These are phyloP conservation scores for Rhizomucor miehei DNA, from an alignment of 371 early-diverging fungal genomes.

Conservation along the genomic window DNA sequence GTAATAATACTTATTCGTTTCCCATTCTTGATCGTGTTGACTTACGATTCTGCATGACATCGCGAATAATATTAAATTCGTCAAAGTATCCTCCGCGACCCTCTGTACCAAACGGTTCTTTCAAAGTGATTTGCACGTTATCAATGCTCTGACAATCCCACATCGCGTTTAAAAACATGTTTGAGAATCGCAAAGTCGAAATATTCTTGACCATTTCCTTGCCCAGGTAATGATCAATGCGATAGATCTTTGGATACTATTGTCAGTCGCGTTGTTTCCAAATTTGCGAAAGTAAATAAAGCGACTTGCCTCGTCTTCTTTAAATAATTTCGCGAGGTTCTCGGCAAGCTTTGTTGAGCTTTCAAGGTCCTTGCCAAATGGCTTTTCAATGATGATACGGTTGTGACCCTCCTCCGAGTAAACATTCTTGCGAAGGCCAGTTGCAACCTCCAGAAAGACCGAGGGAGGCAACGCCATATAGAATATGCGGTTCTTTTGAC, in stretches of 20 bases:
- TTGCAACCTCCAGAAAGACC: constrained; percentile 86
- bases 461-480: constrained; percentile 99
- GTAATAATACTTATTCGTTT: too few species aligned
- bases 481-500: constrained; percentile 71
- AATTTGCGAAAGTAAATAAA: too few species aligned
- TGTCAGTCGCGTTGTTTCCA: not conserved
- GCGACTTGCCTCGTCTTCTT: constrained; percentile 75
- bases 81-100: constrained; percentile 99
- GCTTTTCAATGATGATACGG: constrained; percentile 97
- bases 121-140: constrained; percentile 96
- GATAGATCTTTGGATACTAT: constrained; percentile 66
- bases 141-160: constrained; percentile 89
- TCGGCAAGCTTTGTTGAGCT: constrained; percentile 69
- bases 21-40: too few species aligned
- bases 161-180: constrained; percentile 84
- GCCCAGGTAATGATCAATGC: constrained; percentile 98
- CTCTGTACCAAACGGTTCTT: constrained; percentile 96
- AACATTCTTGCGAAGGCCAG: constrained; percentile 64
- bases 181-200: constrained; percentile 90
- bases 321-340: constrained; percentile 71
- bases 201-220: constrained; percentile 99
- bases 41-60: constrained; percentile 98
- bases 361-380: constrained; percentile 94
- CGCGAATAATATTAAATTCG: constrained; percentile 98
- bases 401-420: constrained; percentile 58